Conservation (phyloP, 2,329 filamentous ascomycete species). For the Paramyrothecium sp. region DNA sequence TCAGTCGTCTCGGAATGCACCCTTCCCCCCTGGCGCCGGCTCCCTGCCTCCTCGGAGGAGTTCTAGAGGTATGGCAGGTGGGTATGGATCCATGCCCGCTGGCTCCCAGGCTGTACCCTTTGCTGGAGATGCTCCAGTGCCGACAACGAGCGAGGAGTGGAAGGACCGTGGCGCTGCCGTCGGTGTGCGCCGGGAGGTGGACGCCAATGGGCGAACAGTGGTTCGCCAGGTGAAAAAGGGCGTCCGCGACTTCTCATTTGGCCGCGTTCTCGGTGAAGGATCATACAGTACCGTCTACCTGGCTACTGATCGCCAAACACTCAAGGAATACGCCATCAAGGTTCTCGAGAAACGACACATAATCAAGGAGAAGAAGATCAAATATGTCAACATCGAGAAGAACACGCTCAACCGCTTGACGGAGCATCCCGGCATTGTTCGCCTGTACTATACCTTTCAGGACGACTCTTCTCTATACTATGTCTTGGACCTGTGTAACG, state of each 20-base stretch:
- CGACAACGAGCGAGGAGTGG: conserved; percentile 83
- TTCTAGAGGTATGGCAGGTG: conserved; percentile 68
- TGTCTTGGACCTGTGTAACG: conserved; percentile 88
- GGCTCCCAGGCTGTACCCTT: conserved; percentile 21
- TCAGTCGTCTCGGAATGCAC: conserved; percentile 56
- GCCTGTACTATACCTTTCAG: conserved; percentile 97
- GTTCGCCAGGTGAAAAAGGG: conserved; percentile 91
- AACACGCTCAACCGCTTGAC: conserved; percentile 95
- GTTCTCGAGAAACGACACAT: conserved; percentile 98
- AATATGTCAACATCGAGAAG: conserved; percentile 99
- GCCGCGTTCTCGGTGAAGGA: conserved; percentile 85
- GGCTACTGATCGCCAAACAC: conserved; percentile 87
- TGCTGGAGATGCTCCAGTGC: conserved; percentile 39
- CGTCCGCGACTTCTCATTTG: conserved; percentile 94
- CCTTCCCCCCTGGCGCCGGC: conserved; percentile 45
- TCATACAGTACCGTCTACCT: conserved; percentile 96
- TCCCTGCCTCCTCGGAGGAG: conserved; percentile 72
- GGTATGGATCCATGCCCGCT: conserved; percentile 38
- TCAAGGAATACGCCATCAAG: conserved; percentile 97
- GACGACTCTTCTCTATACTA: conserved; percentile 96
- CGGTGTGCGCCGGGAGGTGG: conserved; percentile 76
- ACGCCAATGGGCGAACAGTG: conserved; percentile 79
- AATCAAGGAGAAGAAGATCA: conserved; percentile 99
- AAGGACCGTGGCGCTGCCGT: conserved; percentile 92
- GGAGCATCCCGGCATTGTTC: conserved; percentile 93